phyloP scores from a whole-genome alignment of 495 filamentous ascomycete genomes.

The Penicillium salamii region DNA sequence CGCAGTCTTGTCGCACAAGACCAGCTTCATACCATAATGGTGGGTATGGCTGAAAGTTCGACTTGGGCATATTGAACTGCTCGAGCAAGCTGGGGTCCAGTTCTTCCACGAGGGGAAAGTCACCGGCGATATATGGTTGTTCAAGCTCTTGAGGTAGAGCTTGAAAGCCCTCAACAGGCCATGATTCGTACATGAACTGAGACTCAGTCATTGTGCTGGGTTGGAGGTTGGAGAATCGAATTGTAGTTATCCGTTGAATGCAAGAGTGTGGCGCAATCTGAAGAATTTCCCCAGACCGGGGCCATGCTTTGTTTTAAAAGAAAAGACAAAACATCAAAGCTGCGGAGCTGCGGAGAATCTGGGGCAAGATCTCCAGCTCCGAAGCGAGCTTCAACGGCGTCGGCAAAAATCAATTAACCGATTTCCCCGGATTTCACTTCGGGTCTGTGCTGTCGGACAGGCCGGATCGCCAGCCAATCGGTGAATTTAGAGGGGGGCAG shows the following conservation, averaged over 20 bases:
- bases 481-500: neutral
- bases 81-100: neutral
- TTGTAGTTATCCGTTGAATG: neutral
- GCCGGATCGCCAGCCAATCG: neutral
- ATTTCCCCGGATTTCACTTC: constrained; percentile 18
- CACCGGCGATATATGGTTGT: constrained; percentile 1
- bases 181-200: neutral
- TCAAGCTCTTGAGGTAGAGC: neutral
- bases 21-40: constrained; percentile 12
- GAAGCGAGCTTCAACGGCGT: constrained; percentile 12
- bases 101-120: neutral
- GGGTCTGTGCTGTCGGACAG: neutral
- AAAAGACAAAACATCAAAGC: neutral
- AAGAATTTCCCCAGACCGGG: constrained; percentile 1
- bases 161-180: neutral
- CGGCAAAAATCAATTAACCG: constrained; percentile 23
- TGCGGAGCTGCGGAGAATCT: constrained; percentile 2
- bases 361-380: constrained; percentile 1
- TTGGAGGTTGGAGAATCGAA: no score
- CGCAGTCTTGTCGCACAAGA: constrained; percentile 6
- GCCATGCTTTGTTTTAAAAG: constrained; percentile 1
- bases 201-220: constrained; percentile 1
- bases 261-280: no score
- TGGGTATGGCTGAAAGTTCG: constrained; percentile 9
- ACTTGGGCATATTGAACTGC: neutral